Evolutionary conservation across 2,329 filamentous ascomycete genomes (phyloP), one percentile per base, ranked within the genome.

Genomic region (Orbilia ellipsospora): DNA sequence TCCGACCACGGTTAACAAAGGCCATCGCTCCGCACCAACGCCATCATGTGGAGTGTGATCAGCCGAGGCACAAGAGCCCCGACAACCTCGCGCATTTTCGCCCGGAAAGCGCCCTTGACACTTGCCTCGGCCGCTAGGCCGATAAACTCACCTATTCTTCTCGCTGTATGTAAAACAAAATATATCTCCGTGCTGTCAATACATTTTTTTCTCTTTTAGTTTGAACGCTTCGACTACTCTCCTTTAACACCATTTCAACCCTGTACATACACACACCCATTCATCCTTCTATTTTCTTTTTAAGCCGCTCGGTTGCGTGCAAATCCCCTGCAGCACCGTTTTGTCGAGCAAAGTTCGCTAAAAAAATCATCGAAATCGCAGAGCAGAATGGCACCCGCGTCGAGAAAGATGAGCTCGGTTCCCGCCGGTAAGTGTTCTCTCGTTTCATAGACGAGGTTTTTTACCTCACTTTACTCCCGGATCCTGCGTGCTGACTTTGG

Each of bases 21-120:
- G 63, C 44, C 70, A 55, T 73, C 56, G 28, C 40, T 73, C 40
- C 51, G 44, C 64, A 61, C 44, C 64, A 65, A 57, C 64, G 52
- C 44, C 72, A 75, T 62, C 75, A 77, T 77, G 75, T 77, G 70
- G 69, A 77, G 72, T 62, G 59, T 75, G 75, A 74, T 77, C 66
- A 77, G 69, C 69, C 75, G 75, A 77, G 69, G 75, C 75, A 64
- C 61, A 50, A 70, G 75, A 56, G 57, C 64, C 57, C 69, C 63
- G 52, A 64, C 61, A 61, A 54, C 64, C 18, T 64, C 72, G 59
- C 72, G 72, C 44, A 64, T 69, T 56, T 60, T 75, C 59, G 72
- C 72, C 60, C 64, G 63, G 59, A 75, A 64, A 75, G 72, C 60
- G 64, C 60, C 64, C 31, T 36, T 36, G 54, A 64, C 72, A 26